Evolutionary conservation across 148 eudicot species (phyloP).

Genomic region (Nepenthes gracilis): DNA sequence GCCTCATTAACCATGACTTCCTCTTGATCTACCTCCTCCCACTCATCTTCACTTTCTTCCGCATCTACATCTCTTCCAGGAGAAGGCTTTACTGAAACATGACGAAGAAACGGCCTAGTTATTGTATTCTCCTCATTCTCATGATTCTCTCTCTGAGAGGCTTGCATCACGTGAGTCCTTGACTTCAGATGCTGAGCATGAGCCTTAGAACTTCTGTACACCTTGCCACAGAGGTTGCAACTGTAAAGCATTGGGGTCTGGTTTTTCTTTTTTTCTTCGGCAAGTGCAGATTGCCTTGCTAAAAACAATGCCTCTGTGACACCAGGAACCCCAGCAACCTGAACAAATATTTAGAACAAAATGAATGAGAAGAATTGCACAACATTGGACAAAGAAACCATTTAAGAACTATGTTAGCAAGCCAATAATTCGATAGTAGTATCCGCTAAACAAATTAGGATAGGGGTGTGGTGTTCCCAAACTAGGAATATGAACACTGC

Average conservation of each 20-base stretch:
- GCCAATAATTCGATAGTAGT: neutral
- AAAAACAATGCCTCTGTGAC: constrained; percentile 83
- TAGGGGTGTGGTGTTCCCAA: no score
- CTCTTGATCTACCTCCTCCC: constrained; percentile 81
- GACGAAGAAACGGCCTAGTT: constrained; percentile 67
- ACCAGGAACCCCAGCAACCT: constrained; percentile 99
- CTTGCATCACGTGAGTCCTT: constrained; percentile 52
- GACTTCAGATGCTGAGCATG: constrained; percentile 92
- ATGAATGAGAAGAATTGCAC: neutral
- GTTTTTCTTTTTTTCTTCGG: constrained; percentile 46
- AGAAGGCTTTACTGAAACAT: constrained; percentile 31
- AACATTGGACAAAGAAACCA: neutral
- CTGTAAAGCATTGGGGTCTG: constrained; percentile 84
- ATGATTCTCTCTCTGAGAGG: constrained; percentile 41
- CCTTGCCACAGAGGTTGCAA: constrained; percentile 81
- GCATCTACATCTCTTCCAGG: constrained; percentile 24
- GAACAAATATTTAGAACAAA: neutral
- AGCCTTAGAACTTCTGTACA: constrained; percentile 88
- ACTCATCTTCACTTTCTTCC: constrained; percentile 65
- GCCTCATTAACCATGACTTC: constrained; percentile 58
- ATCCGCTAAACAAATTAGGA: no score
- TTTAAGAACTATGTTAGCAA: neutral
- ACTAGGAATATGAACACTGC: no score
- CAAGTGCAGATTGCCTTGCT: constrained; percentile 80
- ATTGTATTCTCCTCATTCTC: constrained; percentile 37